Evolutionary conservation across 2,329 filamentous ascomycete species (phyloP).

Genomic region (Ceratocystis lukuohia): DNA sequence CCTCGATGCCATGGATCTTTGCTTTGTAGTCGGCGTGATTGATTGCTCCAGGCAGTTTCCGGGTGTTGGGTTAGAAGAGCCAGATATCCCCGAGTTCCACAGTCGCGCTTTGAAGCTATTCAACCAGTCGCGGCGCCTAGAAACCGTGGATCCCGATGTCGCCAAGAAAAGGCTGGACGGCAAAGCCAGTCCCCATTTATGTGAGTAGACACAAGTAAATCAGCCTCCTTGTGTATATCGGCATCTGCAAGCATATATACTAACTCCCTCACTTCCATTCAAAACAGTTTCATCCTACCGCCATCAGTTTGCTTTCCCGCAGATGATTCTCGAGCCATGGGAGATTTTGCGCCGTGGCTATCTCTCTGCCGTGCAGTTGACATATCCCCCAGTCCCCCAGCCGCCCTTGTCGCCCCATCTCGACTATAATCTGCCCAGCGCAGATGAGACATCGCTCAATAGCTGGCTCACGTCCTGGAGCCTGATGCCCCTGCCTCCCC

Average conservation of each 20-base stretch:
- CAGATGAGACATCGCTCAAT: background rate
- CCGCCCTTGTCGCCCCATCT: background rate
- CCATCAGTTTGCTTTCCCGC: conserved; percentile 1
- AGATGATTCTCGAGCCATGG: background rate
- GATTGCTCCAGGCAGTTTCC: background rate
- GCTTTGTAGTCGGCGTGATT: conserved; percentile 8
- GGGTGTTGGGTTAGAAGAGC: background rate
- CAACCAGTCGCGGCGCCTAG: background rate
- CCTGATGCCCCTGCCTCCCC: background rate
- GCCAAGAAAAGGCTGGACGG: background rate
- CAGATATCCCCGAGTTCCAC: background rate
- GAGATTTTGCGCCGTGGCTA: background rate
- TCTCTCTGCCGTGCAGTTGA: background rate
- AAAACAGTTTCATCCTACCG: background rate
- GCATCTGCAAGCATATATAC: background rate
- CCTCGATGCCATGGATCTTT: conserved; percentile 5
- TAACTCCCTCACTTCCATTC: too few species aligned
- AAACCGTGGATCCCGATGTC: background rate
- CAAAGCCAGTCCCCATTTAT: conserved; percentile 1
- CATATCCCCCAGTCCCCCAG: background rate
- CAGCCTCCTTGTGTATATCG: background rate
- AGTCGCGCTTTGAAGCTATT: background rate
- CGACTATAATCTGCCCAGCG: background rate
- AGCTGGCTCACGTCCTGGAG: background rate
- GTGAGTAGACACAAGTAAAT: background rate